phyloP scores from a whole-genome alignment of 805 yeast species.

The Spencermartinsiella europaea region DNA sequence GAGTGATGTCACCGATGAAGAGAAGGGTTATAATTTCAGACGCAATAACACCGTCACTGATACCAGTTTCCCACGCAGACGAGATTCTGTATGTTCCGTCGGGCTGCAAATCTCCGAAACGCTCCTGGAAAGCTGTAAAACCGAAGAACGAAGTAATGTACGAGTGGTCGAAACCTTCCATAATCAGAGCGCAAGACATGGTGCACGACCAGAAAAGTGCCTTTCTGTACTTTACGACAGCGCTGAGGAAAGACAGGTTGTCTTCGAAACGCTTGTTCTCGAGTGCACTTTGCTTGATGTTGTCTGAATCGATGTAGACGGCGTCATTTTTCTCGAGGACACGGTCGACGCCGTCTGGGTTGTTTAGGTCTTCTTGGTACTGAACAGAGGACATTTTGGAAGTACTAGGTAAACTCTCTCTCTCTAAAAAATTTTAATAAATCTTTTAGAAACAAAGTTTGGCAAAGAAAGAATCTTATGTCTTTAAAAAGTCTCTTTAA shows the following conservation, averaged over 20 bases:
- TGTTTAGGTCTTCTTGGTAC: not conserved
- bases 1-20: slow-evolving; percentile 41
- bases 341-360: not conserved
- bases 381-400: not conserved
- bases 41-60: slow-evolving; percentile 18
- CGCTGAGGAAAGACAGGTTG: slow-evolving; percentile 28
- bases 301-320: slow-evolving; percentile 1
- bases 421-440: no score
- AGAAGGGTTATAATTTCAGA: slow-evolving; percentile 44
- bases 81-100: slow-evolving; percentile 14
- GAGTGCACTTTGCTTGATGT: slow-evolving; percentile 22
- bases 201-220: slow-evolving; percentile 40
- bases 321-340: slow-evolving; percentile 1
- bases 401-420: no score
- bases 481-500: no score
- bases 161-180: slow-evolving; percentile 46
- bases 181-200: slow-evolving; percentile 40
- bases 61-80: slow-evolving; percentile 21
- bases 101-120: slow-evolving; percentile 19
- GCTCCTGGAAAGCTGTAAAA: slow-evolving; percentile 14
- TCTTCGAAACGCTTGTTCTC: slow-evolving; percentile 20
- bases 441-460: no score
- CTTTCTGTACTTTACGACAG: slow-evolving; percentile 36
- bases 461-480: no score
- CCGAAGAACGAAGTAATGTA: slow-evolving; percentile 40